phyloP scores from a whole-genome alignment of 2,329 filamentous ascomycete species.

The Dactylellina leptospora region DNA sequence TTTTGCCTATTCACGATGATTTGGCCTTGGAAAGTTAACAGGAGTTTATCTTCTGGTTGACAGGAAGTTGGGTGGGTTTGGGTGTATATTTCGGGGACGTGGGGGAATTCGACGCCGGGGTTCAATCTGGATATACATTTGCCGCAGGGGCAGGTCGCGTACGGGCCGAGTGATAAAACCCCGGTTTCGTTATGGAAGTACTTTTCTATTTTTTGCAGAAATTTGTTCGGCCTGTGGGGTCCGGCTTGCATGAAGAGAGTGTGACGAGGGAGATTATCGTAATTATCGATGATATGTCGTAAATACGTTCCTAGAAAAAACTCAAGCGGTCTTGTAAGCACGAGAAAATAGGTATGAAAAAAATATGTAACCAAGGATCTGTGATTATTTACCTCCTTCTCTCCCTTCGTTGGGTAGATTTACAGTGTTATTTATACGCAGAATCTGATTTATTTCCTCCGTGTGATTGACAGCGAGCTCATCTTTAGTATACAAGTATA shows the following conservation, averaged over 20 bases:
- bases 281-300: conserved; percentile 10
- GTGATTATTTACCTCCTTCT: conserved; percentile 2
- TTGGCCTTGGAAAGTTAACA: conserved; percentile 2
- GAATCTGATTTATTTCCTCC: not conserved
- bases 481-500: conserved; percentile 4
- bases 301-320: conserved; percentile 3
- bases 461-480: not conserved
- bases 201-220: not conserved
- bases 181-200: conserved; percentile 8
- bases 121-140: not conserved
- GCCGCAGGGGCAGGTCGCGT: not conserved
- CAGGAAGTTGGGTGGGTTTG: not conserved
- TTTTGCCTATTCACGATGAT: not conserved
- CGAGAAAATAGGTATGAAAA: not conserved
- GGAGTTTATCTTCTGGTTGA: not conserved
- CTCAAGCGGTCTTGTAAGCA: not conserved
- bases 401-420: conserved; percentile 4
- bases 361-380: not conserved
- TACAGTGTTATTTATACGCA: conserved; percentile 1
- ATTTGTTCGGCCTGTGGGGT: not conserved
- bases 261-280: not conserved
- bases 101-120: not conserved
- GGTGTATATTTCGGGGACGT: conserved; percentile 13
- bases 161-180: not conserved
- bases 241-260: conserved; percentile 14